Percentiles rank a stretch among this genome's conserved stretches.
Conservation (phyloP, 345 rosid genomes). For the Noccaea caerulescens region DNA sequence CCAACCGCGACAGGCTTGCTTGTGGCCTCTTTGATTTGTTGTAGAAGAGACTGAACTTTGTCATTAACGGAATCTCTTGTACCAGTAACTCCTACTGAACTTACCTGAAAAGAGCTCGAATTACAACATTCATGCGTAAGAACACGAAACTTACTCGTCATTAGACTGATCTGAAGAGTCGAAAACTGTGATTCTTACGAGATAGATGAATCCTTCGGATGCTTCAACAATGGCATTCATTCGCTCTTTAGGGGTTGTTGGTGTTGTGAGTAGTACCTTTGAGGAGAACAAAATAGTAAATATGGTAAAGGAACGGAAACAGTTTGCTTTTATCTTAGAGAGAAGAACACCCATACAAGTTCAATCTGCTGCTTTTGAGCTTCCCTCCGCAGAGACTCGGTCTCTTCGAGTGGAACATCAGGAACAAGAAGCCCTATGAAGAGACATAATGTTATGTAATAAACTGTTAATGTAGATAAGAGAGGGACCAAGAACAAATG, state of each 20-base stretch:
- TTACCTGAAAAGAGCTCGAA: constrained; percentile 56
- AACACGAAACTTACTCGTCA: background rate
- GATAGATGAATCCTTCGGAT: constrained; percentile 85
- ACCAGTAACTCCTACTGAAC: constrained; percentile 89
- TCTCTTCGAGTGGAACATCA: constrained; percentile 96
- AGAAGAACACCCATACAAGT: constrained; percentile 51
- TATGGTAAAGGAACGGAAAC: background rate
- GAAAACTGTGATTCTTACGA: constrained; percentile 54
- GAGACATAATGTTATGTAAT: constrained; percentile 3
- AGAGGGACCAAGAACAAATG: background rate
- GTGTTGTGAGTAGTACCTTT: constrained; percentile 91
- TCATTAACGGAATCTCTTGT: constrained; percentile 74
- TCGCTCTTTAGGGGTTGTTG: constrained; percentile 71
- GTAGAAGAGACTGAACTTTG: constrained; percentile 65
- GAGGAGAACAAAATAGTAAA: constrained; percentile 30
- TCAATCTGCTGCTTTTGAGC: constrained; percentile 77
- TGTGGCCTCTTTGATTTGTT: constrained; percentile 72
- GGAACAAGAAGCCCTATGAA: constrained; percentile 85
- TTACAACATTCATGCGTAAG: background rate
- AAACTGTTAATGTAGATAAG: background rate
- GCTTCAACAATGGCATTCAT: constrained; percentile 87
- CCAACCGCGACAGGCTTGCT: constrained; percentile 80
- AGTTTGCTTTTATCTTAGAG: background rate
- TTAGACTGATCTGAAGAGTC: background rate
- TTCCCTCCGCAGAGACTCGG: constrained; percentile 72